Base-by-base conservation (phyloP, 768 basidiomycete genomes). In the Solioccasus polychromus region DNA sequence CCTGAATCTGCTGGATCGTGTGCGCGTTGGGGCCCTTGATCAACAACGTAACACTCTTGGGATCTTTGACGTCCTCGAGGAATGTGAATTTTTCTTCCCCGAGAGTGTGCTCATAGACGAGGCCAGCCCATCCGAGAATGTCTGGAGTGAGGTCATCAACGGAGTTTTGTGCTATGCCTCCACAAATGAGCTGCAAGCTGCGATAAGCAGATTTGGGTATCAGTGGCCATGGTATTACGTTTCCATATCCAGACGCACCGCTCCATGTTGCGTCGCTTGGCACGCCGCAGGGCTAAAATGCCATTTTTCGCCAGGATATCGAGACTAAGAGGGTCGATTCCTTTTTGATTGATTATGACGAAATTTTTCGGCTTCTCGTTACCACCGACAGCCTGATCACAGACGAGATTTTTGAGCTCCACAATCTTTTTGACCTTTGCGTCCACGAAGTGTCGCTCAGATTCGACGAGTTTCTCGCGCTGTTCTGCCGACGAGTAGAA, bases 61-160 rank as follows among this genome's bases (percentile, higher is more conserved):
- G 95, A 49, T 86, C 81, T 69, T 87, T 91, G 67, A 97, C 95
- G 53, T 99, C 90, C 68, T 98, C 96, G 44, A 99, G 75, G 63
- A 98, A 98, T 0, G 96, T 99, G 68, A 78, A 99, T 64, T 98
- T 99, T 63, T 99, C 96, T 71, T 99, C 96, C 54, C 96, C 96
- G 25, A 99, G 80, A 17, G 94, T 97, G 69, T 97, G 93, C 70
- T 99, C 96, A 72, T 99, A 99, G 24, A 99, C 92, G 51, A 98
- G 82, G 8, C 96, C 96, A 32, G 96, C 96, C 88, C 91, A 96
- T 25, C 96, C 96, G 39, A 99, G 83, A 26, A 92, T 77, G 42
- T 87, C 85, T 12, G 95, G 92, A 2, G 82, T 83, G 39, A 99
- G 78, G 63, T 99, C 95, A 56, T 99, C 96, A 12, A 97, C 92